A percentile compares a stretch with the other conserved stretches of the same genome.
Evolutionary conservation across 768 basidiomycete species (phyloP).

Genomic region (Tricholoma saponaceum): DNA sequence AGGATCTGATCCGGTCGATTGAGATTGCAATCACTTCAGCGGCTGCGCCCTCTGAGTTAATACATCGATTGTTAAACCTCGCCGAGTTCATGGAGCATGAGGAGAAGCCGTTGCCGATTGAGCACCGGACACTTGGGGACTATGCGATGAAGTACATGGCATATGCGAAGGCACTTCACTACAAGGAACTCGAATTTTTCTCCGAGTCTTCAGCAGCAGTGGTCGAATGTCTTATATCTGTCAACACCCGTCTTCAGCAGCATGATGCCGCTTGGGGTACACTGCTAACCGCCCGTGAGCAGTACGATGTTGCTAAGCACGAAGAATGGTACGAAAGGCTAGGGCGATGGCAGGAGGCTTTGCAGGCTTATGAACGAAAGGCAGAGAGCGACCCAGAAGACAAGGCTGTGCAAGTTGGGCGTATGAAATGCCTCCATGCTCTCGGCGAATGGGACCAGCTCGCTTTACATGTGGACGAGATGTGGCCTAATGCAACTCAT

Average conservation of each 20-base stretch:
- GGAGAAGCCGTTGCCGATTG: conserved; percentile 92
- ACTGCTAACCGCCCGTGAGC: conserved; percentile 81
- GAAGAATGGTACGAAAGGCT: conserved; percentile 99
- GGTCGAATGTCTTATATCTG: conserved; percentile 91
- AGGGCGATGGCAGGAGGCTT: conserved; percentile 93
- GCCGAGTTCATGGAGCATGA: conserved; percentile 99
- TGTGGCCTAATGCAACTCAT: conserved; percentile 78
- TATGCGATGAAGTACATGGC: conserved; percentile 92
- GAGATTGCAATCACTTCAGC: conserved; percentile 79
- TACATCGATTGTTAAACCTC: conserved; percentile 86
- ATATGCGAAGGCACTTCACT: conserved; percentile 96
- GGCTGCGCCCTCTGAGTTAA: conserved; percentile 79
- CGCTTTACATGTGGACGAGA: conserved; percentile 78
- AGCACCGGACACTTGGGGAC: conserved; percentile 88
- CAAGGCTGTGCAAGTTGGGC: conserved; percentile 77
- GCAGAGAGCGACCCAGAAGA: conserved; percentile 70
- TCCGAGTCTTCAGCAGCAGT: conserved; percentile 86
- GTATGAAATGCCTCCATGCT: conserved; percentile 95
- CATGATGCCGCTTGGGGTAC: conserved; percentile 99
- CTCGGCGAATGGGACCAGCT: conserved; percentile 97
- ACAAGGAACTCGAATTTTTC: conserved; percentile 97
- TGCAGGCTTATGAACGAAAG: conserved; percentile 80
- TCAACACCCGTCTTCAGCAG: conserved; percentile 95
- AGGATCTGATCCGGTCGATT: conserved; percentile 90
- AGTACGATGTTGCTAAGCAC: conserved; percentile 87